phyloP scores from a whole-genome alignment of 805 yeast species.

The Candida easanensis region DNA sequence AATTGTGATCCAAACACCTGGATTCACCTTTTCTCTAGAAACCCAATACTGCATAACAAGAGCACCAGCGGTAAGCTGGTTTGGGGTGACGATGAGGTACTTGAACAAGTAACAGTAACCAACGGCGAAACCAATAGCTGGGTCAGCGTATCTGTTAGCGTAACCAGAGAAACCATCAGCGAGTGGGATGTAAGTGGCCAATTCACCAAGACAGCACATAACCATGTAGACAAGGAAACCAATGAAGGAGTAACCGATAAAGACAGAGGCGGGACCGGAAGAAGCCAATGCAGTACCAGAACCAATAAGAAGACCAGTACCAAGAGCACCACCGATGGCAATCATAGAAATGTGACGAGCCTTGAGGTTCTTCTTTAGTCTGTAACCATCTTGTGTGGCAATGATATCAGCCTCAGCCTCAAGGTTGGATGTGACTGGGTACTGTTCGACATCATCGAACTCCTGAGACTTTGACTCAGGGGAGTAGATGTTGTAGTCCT shows the following conservation, averaged over 20 bases:
- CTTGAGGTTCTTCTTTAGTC: slow-evolving; percentile 35
- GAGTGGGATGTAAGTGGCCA: slow-evolving; percentile 65
- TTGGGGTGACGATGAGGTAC: slow-evolving; percentile 27
- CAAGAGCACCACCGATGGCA: slow-evolving; percentile 70
- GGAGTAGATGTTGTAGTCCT: slow-evolving; percentile 2
- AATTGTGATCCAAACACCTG: slow-evolving; percentile 61
- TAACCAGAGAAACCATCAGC: slow-evolving; percentile 66
- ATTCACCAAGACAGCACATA: slow-evolving; percentile 67
- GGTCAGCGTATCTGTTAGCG: slow-evolving; percentile 41
- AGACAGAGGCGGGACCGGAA: slow-evolving; percentile 56
- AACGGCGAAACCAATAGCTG: slow-evolving; percentile 29
- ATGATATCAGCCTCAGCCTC: slow-evolving; percentile 16
- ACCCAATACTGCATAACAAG: slow-evolving; percentile 49
- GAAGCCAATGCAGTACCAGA: slow-evolving; percentile 54
- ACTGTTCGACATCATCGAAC: slow-evolving; percentile 15
- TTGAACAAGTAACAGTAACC: slow-evolving; percentile 29
- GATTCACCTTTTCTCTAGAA: slow-evolving; percentile 36
- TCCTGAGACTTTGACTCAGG: slow-evolving; percentile 4
- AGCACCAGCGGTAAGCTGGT: slow-evolving; percentile 59
- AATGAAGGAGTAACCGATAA: slow-evolving; percentile 64
- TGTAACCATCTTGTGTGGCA: slow-evolving; percentile 25
- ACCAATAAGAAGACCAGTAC: slow-evolving; percentile 69
- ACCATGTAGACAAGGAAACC: slow-evolving; percentile 72
- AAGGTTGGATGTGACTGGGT: slow-evolving; percentile 8
- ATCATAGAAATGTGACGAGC: slow-evolving; percentile 58